Evolutionary conservation across 495 filamentous ascomycete genomes (phyloP).

Genomic region (Neurospora intermedia): DNA sequence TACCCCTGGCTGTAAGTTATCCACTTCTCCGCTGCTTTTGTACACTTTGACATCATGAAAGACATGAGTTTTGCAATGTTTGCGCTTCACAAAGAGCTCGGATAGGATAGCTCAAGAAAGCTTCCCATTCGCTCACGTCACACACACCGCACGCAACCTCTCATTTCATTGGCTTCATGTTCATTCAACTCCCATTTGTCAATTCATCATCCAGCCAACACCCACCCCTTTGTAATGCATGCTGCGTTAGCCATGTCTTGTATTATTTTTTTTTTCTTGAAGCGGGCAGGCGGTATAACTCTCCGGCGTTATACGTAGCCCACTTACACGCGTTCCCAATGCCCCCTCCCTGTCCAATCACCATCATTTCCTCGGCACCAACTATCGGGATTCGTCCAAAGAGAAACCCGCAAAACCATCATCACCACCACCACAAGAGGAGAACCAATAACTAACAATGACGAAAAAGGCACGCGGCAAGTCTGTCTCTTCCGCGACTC

Average conservation of each 20-base stretch:
- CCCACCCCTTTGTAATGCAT: background rate
- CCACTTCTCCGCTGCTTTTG: background rate
- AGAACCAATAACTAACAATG: slow-evolving; percentile 3
- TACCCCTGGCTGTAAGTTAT: slow-evolving; percentile 81
- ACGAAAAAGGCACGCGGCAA: slow-evolving; percentile 68
- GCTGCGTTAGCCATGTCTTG: background rate
- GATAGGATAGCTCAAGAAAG: background rate
- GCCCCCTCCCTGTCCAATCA: background rate
- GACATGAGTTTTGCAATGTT: background rate
- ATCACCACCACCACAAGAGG: no score
- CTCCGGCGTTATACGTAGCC: background rate
- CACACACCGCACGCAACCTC: background rate
- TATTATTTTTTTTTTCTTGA: background rate
- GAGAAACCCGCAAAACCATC: no score
- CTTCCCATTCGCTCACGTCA: background rate
- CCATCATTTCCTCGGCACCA: background rate
- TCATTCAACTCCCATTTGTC: background rate
- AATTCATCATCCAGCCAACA: background rate
- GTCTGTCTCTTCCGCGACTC: slow-evolving; percentile 85
- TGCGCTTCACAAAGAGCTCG: background rate
- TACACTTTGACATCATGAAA: background rate
- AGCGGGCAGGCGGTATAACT: background rate
- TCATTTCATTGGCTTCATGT: background rate
- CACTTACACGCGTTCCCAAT: background rate
- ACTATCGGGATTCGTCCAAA: no score